These are phyloP conservation scores for Linderniella brevidens DNA, from an alignment of 257 asterid species.

Conservation along the genomic window DNA sequence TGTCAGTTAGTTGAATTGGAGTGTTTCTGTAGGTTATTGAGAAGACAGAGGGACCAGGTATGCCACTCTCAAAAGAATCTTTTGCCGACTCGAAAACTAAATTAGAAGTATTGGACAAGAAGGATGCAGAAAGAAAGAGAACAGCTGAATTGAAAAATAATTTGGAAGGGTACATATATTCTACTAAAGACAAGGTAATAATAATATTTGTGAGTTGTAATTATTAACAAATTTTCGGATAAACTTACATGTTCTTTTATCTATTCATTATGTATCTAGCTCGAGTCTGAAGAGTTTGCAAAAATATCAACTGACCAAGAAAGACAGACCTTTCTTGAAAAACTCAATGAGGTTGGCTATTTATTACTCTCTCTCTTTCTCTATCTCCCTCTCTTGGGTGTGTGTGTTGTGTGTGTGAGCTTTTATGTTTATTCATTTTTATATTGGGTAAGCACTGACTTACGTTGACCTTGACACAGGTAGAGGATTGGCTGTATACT, in stretches of 20 bases:
- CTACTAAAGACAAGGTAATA: slow-evolving; percentile 83
- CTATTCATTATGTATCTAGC: slow-evolving; percentile 22
- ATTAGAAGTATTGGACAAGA: slow-evolving; percentile 70
- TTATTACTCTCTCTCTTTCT: neutral
- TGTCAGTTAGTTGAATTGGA: slow-evolving; percentile 4
- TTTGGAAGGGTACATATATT: slow-evolving; percentile 90
- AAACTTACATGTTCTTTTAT: neutral
- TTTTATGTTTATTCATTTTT: neutral
- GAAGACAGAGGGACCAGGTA: slow-evolving; percentile 77
- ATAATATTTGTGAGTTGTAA: slow-evolving; percentile 7
- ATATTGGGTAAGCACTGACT: slow-evolving; percentile 8
- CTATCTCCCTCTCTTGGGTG: neutral
- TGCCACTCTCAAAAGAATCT: slow-evolving; percentile 61
- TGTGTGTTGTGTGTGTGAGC: neutral
- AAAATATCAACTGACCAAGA: slow-evolving; percentile 61
- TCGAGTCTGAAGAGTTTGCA: slow-evolving; percentile 69
- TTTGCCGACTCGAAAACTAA: slow-evolving; percentile 46
- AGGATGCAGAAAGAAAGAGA: slow-evolving; percentile 88
- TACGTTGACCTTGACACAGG: slow-evolving; percentile 23
- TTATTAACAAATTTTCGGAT: neutral
- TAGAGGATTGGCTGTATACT: slow-evolving; percentile 92
- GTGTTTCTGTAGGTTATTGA: slow-evolving; percentile 42
- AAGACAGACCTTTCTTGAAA: slow-evolving; percentile 63
- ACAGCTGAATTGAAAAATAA: slow-evolving; percentile 93
- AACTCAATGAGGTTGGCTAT: slow-evolving; percentile 73